These are phyloP conservation scores for Fusarium bulbicola DNA, from an alignment of 2,329 filamentous ascomycete species.

Conservation along the genomic window DNA sequence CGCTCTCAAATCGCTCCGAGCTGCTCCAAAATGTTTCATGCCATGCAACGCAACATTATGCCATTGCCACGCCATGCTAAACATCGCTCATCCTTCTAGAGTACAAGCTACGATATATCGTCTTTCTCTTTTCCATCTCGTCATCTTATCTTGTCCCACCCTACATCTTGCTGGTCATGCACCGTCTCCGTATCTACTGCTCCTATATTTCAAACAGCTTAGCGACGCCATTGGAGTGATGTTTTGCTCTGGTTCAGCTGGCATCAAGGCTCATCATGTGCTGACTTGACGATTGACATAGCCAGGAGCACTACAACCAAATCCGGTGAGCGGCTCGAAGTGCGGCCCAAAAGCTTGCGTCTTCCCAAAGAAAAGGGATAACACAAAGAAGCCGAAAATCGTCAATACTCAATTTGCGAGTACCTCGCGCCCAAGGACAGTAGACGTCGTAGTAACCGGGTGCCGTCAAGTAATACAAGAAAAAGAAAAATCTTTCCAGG, in stretches of 20 bases:
- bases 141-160: slow-evolving; percentile 16
- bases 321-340: slow-evolving; percentile 6
- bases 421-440: slow-evolving; percentile 23
- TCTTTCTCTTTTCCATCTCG: slow-evolving; percentile 23
- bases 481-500: slow-evolving; percentile 39
- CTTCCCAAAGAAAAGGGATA: slow-evolving; percentile 5
- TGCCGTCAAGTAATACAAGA: slow-evolving; percentile 43
- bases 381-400: slow-evolving; percentile 27
- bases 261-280: background rate
- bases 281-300: slow-evolving; percentile 8
- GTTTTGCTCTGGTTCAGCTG: slow-evolving; percentile 4
- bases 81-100: slow-evolving; percentile 43
- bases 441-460: slow-evolving; percentile 23
- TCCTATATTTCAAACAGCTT: slow-evolving; percentile 3
- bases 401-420: slow-evolving; percentile 31
- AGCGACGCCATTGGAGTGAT: background rate
- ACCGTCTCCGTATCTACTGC: slow-evolving; percentile 3
- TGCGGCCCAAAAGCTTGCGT: slow-evolving; percentile 2
- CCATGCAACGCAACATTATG: background rate
- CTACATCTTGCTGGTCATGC: slow-evolving; percentile 15
- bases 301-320: background rate
- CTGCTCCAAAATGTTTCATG: slow-evolving; percentile 15
- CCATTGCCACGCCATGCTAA: slow-evolving; percentile 12
- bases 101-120: slow-evolving; percentile 38
- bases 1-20: background rate